A percentile compares a stretch with the other conserved stretches of the same genome.
Evolutionary conservation across 148 eudicot species (phyloP).

Genomic region (Silene latifolia): DNA sequence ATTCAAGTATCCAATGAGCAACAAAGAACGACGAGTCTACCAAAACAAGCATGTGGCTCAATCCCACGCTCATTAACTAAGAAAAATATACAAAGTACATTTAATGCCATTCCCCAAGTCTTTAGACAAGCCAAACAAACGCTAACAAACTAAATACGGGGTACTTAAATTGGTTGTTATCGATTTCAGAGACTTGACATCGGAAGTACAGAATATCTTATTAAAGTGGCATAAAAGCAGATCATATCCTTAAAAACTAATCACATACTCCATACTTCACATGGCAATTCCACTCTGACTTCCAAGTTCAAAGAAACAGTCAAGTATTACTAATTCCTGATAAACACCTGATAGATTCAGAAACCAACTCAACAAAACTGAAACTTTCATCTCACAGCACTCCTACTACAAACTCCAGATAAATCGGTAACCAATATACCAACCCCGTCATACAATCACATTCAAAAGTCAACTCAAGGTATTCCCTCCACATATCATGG

Average conservation of each 20-base stretch:
- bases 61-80: too few relatives aligned
- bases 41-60: background rate
- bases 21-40: background rate
- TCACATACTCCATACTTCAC: too few relatives aligned
- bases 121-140: background rate
- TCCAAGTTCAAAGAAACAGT: background rate
- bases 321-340: background rate
- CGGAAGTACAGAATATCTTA: background rate
- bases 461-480: conserved; percentile 24
- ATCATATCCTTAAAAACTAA: too few relatives aligned
- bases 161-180: background rate
- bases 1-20: conserved; percentile 1
- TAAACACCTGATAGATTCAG: background rate
- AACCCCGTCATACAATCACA: background rate
- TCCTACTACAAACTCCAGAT: background rate
- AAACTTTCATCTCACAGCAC: background rate
- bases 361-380: background rate
- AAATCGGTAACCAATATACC: background rate
- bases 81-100: too few relatives aligned
- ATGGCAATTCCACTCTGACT: background rate
- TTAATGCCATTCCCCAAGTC: too few relatives aligned
- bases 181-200: background rate
- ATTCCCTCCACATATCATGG: background rate
- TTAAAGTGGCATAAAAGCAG: background rate
- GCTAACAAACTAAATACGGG: background rate